phyloP scores from a whole-genome alignment of 192 early-diverging fungal species.

The Umbelopsis sp. region DNA sequence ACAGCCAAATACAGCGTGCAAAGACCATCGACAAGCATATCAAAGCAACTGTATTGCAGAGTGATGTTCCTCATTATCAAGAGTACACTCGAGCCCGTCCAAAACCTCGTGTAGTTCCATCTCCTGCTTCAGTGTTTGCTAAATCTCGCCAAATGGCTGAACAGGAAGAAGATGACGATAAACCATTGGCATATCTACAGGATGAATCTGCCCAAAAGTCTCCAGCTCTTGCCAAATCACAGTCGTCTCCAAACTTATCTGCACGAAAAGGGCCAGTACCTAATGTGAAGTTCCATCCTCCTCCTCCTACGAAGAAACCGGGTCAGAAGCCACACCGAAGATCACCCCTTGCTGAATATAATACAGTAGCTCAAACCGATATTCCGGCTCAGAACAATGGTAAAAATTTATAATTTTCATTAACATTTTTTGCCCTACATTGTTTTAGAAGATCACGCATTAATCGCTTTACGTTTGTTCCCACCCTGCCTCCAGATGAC shows the following conservation, averaged over 20 bases:
- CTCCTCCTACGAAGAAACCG: neutral
- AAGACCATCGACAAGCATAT: slow-evolving; percentile 14
- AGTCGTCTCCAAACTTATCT: neutral
- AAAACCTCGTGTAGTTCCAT: neutral
- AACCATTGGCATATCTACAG: neutral
- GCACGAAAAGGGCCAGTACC: neutral
- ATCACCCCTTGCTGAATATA: slow-evolving; percentile 14
- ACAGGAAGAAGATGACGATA: neutral
- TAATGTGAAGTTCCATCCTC: neutral
- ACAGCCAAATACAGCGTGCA: neutral
- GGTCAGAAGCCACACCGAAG: slow-evolving; percentile 17
- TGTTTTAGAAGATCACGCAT: neutral
- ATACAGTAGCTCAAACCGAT: neutral
- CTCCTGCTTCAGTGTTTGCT: slow-evolving; percentile 1
- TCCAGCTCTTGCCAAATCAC: neutral
- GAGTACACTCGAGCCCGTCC: neutral
- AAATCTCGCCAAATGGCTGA: neutral
- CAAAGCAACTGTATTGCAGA: slow-evolving; percentile 10
- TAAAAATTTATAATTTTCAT: slow-evolving; percentile 3
- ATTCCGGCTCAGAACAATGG: neutral
- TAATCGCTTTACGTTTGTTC: neutral
- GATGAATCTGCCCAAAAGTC: neutral
- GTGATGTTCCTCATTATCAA: slow-evolving; percentile 8
- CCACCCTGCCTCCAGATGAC: neutral
- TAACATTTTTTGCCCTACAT: neutral